A percentile compares a stretch with the other conserved stretches of the same genome.
Conservation (phyloP, 495 filamentous ascomycete species). For the Tuber melanosporum region DNA sequence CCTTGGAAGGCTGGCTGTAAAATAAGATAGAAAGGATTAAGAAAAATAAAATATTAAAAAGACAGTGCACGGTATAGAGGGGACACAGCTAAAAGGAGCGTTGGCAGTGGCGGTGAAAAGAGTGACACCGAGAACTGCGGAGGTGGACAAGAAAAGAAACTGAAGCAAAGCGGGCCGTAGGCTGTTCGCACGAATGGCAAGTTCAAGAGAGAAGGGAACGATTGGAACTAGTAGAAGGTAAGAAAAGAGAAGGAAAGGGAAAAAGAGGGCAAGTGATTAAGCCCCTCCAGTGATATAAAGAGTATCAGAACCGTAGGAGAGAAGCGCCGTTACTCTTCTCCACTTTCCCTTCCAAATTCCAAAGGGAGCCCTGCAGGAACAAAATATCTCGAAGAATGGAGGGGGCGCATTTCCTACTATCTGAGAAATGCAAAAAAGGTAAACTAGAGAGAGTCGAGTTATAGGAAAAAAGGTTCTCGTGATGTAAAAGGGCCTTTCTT, state of each 20-base stretch:
- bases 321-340: slow-evolving; percentile 6
- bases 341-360: slow-evolving; percentile 31
- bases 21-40: slow-evolving; percentile 23
- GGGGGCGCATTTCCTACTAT: slow-evolving; percentile 25
- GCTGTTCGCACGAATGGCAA: background rate
- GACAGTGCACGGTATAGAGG: slow-evolving; percentile 13
- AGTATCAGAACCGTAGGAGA: slow-evolving; percentile 11
- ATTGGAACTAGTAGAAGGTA: slow-evolving; percentile 9
- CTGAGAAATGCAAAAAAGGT: slow-evolving; percentile 22
- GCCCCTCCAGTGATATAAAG: slow-evolving; percentile 32
- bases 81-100: slow-evolving; percentile 29
- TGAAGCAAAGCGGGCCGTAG: slow-evolving; percentile 5
- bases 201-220: slow-evolving; percentile 15
- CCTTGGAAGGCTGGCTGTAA: slow-evolving; percentile 2
- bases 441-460: slow-evolving; percentile 9
- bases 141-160: slow-evolving; percentile 18
- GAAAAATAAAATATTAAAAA: slow-evolving; percentile 15
- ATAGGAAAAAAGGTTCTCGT: slow-evolving; percentile 12
- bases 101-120: slow-evolving; percentile 36
- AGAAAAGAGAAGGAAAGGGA: slow-evolving; percentile 21
- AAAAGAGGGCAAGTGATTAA: slow-evolving; percentile 24
- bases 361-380: slow-evolving; percentile 11
- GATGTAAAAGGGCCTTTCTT: background rate
- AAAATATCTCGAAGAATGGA: slow-evolving; percentile 33
- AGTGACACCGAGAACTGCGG: slow-evolving; percentile 34